Evolutionary conservation across 192 early-diverging fungal genomes (phyloP).

Genomic region (Phycomyces blakesleeanus): DNA sequence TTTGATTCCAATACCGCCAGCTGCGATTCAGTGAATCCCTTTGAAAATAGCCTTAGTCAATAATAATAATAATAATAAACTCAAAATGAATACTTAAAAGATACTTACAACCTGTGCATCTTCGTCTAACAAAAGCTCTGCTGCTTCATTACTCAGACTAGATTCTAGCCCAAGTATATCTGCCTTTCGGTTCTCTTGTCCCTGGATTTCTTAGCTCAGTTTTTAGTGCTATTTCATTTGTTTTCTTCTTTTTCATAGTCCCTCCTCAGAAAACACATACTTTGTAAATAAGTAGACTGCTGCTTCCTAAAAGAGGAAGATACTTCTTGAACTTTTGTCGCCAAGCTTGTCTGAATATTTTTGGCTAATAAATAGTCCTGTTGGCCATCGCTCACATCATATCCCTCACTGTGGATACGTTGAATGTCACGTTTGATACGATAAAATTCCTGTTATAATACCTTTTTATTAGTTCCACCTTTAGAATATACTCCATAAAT

Average conservation of each 20-base stretch:
- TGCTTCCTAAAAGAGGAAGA: constrained; percentile 80
- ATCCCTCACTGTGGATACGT: constrained; percentile 54
- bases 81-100: constrained; percentile 28
- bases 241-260: no score
- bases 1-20: constrained; percentile 71
- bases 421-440: constrained; percentile 77
- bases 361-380: constrained; percentile 65
- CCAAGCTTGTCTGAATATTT: constrained; percentile 90
- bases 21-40: constrained; percentile 89
- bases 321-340: constrained; percentile 83
- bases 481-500: not conserved
- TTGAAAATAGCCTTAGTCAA: not conserved
- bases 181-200: constrained; percentile 35
- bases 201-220: constrained; percentile 33
- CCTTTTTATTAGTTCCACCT: no score
- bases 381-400: constrained; percentile 34
- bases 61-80: not conserved
- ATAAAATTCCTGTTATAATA: constrained; percentile 69
- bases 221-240: not conserved
- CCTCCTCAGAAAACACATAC: constrained; percentile 50
- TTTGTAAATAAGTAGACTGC: constrained; percentile 86
- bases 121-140: constrained; percentile 31
- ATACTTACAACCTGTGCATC: constrained; percentile 37
- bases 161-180: constrained; percentile 33
- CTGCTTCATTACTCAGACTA: constrained; percentile 26